Percentiles rank a stretch among this genome's conserved stretches.
These are phyloP conservation scores for Plasmodium sp. DNA, from an alignment of 169 alveolate genomes.

Conservation along the genomic window DNA sequence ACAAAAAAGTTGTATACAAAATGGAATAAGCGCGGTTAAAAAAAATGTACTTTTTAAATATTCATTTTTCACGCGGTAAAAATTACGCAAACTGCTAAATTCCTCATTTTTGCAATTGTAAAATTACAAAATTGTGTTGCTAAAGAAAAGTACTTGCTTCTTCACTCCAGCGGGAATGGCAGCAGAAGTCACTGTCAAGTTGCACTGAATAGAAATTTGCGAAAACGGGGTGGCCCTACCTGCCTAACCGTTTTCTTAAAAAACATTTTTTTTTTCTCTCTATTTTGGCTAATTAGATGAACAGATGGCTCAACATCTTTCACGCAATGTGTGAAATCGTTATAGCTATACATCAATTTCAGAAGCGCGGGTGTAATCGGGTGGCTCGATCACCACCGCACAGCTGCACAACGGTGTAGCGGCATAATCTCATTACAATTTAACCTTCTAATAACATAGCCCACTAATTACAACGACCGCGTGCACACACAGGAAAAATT, in stretches of 20 bases:
- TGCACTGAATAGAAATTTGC: background rate
- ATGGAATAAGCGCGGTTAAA: background rate
- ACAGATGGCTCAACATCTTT: background rate
- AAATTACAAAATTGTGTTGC: background rate
- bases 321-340: background rate
- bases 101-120: background rate
- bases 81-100: background rate
- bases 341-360: background rate
- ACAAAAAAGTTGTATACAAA: background rate
- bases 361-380: background rate
- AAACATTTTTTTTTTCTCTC: background rate
- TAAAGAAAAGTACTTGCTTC: background rate
- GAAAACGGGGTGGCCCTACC: background rate
- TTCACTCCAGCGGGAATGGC: background rate
- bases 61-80: background rate
- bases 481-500: background rate
- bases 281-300: background rate
- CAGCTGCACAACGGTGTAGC: background rate
- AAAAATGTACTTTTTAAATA: background rate
- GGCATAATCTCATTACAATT: background rate
- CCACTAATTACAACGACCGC: background rate
- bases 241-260: background rate
- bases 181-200: background rate
- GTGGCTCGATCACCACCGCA: background rate
- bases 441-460: background rate